Evolutionary conservation across 305 asterid genomes (phyloP), one percentile per base, ranked within the genome.

Genomic region (Fraxinus paxiana): DNA sequence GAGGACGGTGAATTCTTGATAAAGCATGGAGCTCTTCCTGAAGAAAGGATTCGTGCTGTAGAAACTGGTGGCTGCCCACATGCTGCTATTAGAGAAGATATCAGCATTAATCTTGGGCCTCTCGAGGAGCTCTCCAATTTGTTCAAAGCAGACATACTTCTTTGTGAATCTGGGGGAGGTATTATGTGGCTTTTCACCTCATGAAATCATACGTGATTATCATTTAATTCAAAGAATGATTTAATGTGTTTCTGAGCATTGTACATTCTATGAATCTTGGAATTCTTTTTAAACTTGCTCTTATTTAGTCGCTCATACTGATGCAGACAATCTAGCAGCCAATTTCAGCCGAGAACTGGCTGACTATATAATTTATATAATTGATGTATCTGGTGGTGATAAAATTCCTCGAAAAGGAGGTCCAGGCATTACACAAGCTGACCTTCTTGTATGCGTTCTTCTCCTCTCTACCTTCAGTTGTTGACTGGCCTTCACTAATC

Each of bases 11-110:
- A 95, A 77, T 95, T 95, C 91, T 85, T 95, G 86, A 81, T 93
- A 87, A 95, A 93, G 89, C 94, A 92, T 75, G 97, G 97, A 31
- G 98, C 99, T 5, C 97, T 95, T 82, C 97, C 98, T 0, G 97
- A 89, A 89, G 98, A 95, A 81, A 89, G 99, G 88, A 95, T 93
- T 54, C 97, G 99, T 77, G 98, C 98, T 2, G 97, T 95, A 35
- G 99, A 95, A 91, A 95, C 98, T 6, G 99, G 99, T 59, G 98
- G 99, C 33, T 95, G 97, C 77, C 99, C 99, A 1, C 98, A 95
- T 83, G 98, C 99, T 22, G 99, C 99, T 28, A 93, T 95, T 33
- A 85, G 98, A 84, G 99, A 95, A 88, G 99, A 95, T 78, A 95
- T 93, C 83, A 95, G 97, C 92, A 95, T 93, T 79, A 95, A 95